Percentiles rank a stretch among this genome's conserved stretches.
Evolutionary conservation across 495 filamentous ascomycete species (phyloP).

Genomic region (Amorphotheca resinae): DNA sequence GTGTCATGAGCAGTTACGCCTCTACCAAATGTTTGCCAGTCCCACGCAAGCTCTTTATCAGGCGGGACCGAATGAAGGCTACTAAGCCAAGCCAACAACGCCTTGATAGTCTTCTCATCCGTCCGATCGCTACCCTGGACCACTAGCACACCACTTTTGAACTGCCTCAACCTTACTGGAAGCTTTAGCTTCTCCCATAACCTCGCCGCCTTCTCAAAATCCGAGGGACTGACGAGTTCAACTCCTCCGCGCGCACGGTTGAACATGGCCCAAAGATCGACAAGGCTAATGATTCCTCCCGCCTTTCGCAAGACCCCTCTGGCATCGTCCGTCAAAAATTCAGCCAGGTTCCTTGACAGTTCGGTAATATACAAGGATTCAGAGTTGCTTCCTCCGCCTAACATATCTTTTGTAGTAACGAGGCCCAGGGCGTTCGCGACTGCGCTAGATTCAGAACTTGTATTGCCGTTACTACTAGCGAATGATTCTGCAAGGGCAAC

Average conservation of each 20-base stretch:
- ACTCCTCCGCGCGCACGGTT: constrained; percentile 93
- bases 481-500: constrained; percentile 87
- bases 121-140: constrained; percentile 82
- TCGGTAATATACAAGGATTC: constrained; percentile 57
- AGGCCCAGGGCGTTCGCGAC: constrained; percentile 78
- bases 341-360: constrained; percentile 76
- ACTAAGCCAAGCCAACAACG: constrained; percentile 63
- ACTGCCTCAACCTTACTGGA: constrained; percentile 73
- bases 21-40: constrained; percentile 62
- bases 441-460: constrained; percentile 63
- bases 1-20: constrained; percentile 84
- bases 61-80: constrained; percentile 56
- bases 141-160: constrained; percentile 85
- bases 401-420: constrained; percentile 87
- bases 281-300: constrained; percentile 87
- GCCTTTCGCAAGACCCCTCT: constrained; percentile 69
- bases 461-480: constrained; percentile 48
- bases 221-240: constrained; percentile 80
- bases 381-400: constrained; percentile 28
- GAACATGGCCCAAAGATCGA: constrained; percentile 94
- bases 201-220: constrained; percentile 80
- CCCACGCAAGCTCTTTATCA: constrained; percentile 54
- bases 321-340: constrained; percentile 86
- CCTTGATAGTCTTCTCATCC: constrained; percentile 76
- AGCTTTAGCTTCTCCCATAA: constrained; percentile 83